A percentile compares a stretch with the other conserved stretches of the same genome.
These are phyloP conservation scores for Pythium myriotylum DNA, from an alignment of 352 stramenopile genomes.

Conservation along the genomic window DNA sequence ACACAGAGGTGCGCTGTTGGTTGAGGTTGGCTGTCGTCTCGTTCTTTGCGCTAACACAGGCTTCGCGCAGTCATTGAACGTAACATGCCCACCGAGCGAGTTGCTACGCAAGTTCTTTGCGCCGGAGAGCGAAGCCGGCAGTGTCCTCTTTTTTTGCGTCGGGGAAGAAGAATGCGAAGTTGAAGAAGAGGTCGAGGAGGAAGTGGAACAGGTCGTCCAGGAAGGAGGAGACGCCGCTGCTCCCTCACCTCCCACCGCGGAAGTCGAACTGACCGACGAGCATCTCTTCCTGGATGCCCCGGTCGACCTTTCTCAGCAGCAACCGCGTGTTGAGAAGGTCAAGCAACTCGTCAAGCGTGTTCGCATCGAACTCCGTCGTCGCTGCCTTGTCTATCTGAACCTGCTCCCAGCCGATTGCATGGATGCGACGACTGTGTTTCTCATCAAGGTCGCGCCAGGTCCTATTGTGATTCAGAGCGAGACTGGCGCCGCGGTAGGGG, in stretches of 20 bases:
- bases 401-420: slow-evolving; percentile 59
- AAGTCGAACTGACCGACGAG: slow-evolving; percentile 56
- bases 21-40: background rate
- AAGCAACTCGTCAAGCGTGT: slow-evolving; percentile 51
- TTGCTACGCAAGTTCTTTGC: slow-evolving; percentile 65
- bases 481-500: slow-evolving; percentile 21
- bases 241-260: slow-evolving; percentile 7
- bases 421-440: slow-evolving; percentile 69
- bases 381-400: slow-evolving; percentile 76
- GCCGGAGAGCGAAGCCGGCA: slow-evolving; percentile 52
- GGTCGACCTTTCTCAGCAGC: slow-evolving; percentile 10
- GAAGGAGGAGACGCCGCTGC: slow-evolving; percentile 27
- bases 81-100: slow-evolving; percentile 31
- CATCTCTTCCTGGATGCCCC: slow-evolving; percentile 66
- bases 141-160: slow-evolving; percentile 78
- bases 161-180: slow-evolving; percentile 68
- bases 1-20: slow-evolving; percentile 34
- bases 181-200: slow-evolving; percentile 83
- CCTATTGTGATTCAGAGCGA: slow-evolving; percentile 45
- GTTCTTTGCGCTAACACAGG: background rate
- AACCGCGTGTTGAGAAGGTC: slow-evolving; percentile 35
- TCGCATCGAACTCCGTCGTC: slow-evolving; percentile 51
- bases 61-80: slow-evolving; percentile 8
- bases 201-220: slow-evolving; percentile 58
- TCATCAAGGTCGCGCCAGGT: slow-evolving; percentile 72